Evolutionary conservation across 768 basidiomycete species (phyloP), one percentile per base, ranked within the genome.

Genomic region (Tricholoma hemisulphureum): DNA sequence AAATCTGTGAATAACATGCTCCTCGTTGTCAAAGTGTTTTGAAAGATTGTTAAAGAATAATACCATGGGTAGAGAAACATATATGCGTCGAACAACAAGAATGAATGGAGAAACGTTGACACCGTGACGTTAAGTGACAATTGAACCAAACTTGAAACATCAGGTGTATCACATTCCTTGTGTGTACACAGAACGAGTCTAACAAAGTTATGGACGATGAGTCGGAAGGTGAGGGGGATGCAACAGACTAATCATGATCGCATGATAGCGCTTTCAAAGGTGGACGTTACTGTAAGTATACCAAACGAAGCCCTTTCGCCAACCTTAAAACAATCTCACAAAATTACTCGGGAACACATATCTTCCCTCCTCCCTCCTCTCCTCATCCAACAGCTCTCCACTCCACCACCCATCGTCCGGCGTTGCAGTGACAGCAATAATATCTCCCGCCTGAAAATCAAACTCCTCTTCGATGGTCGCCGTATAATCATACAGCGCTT

Each of bases 351-450:
- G 91, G 80, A 94, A 93, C 31, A 91, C 83, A 66, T 89, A 84
- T 65, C 86, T 77, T 34, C 91, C 91, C 23, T 81, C 78, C 60
- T 84, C 79, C 61, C 89, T 77, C 65, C 92, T 77, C 37, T 78
- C 77, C 62, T 92, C 89, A 62, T 91, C 89, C 46, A 93, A 72
- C 60, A 93, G 71, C 67, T 90, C 88, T 18, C 96, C 96, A 63
- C 88, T 91, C 96, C 95, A 98, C 96, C 96, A 98, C 1, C 96
- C 96, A 68, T 97, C 95, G 66, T 95, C 94, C 8, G 95, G 95
- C 16, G 94, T 95, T 8, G 85, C 83, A 0, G 93, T 96, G 20
- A 98, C 95, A 1, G 95, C 95, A 63, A 98, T 97, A 61, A 97
- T 88, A 75, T 98, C 96, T n/a, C 91, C 92, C 11, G 86, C 75